phyloP scores from a whole-genome alignment of 345 rosid species.

The Pugionium dolabratum region DNA sequence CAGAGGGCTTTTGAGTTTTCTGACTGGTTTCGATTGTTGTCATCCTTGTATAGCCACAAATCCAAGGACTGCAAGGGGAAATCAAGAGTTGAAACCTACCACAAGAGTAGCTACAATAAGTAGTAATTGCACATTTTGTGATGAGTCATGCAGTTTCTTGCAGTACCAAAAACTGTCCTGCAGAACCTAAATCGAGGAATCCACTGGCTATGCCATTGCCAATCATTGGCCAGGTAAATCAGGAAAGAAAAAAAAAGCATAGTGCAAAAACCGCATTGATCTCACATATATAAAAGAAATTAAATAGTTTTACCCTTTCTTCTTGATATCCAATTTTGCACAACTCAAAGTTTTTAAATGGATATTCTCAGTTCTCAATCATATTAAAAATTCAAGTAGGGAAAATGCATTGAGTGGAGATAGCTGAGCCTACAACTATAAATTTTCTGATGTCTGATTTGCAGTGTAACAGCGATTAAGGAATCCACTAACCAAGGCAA shows the following conservation, averaged over 20 bases:
- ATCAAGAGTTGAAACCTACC: neutral
- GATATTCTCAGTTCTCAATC: neutral
- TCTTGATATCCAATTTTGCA: neutral
- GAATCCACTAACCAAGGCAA: too few relatives aligned
- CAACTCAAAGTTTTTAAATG: neutral
- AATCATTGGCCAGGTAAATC: neutral
- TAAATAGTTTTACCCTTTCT: neutral
- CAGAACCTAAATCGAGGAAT: neutral
- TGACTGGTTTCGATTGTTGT: conserved; percentile 37
- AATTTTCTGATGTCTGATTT: too few relatives aligned
- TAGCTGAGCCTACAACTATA: neutral
- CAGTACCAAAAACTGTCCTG: neutral
- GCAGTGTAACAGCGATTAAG: too few relatives aligned
- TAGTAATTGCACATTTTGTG: neutral
- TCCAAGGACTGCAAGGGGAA: conserved; percentile 19
- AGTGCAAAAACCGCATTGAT: neutral
- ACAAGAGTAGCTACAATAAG: neutral
- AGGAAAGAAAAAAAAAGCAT: neutral
- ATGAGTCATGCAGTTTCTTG: neutral
- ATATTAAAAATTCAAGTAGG: neutral
- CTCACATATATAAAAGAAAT: neutral
- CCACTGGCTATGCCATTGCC: neutral
- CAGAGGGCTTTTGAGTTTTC: conserved; percentile 33
- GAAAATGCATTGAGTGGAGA: neutral
- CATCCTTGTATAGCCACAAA: conserved; percentile 17